Conservation (phyloP, 2,329 filamentous ascomycete species). For the Claviceps maximensis region DNA sequence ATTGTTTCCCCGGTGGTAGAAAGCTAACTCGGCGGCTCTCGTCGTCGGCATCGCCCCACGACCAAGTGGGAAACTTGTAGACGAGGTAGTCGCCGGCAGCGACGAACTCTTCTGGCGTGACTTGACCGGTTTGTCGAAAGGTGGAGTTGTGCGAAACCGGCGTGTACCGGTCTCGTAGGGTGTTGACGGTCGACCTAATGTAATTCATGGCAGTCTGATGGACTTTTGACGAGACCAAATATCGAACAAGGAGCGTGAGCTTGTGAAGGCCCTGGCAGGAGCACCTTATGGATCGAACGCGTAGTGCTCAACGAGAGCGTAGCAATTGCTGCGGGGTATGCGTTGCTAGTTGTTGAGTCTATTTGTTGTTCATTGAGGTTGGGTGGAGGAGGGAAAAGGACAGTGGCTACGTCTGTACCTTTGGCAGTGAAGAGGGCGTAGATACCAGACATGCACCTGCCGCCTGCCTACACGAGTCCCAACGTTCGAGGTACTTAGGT, state of each 20-base stretch:
- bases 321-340: neutral
- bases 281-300: neutral
- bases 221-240: neutral
- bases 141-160: slow-evolving; percentile 83
- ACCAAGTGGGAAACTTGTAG: slow-evolving; percentile 98
- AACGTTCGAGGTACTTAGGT: no score
- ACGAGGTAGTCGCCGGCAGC: slow-evolving; percentile 93
- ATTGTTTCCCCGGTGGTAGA: slow-evolving; percentile 85
- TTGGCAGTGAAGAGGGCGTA: neutral
- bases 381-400: neutral
- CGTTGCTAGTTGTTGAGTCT: neutral
- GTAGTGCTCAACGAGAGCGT: neutral
- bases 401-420: neutral
- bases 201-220: slow-evolving; percentile 55
- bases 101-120: slow-evolving; percentile 94
- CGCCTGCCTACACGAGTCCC: no score
- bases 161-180: slow-evolving; percentile 80
- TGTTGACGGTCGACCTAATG: slow-evolving; percentile 85
- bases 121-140: slow-evolving; percentile 86
- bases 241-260: no score
- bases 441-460: no score
- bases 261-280: no score
- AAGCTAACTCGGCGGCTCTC: slow-evolving; percentile 64
- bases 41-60: slow-evolving; percentile 84
- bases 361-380: neutral